Evolutionary conservation across 768 basidiomycete genomes (phyloP).

Genomic region (Boletellus emodensis): DNA sequence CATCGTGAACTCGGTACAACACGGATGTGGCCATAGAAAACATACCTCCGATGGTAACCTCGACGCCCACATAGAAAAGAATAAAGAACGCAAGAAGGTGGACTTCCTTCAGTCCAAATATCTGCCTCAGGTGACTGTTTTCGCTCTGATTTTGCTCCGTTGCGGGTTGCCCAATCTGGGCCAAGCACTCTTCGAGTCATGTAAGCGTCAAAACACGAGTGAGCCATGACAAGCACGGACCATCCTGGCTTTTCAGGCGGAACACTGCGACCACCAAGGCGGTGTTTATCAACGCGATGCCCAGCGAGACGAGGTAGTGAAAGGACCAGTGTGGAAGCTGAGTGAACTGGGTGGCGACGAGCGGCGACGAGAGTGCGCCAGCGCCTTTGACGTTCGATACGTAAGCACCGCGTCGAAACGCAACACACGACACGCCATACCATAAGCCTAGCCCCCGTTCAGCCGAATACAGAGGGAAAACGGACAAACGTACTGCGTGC

Average conservation of each 20-base stretch:
- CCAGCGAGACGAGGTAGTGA: conserved; percentile 70
- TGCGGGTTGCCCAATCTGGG: conserved; percentile 47
- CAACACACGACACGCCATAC: conserved; percentile 22
- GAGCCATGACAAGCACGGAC: conserved; percentile 33
- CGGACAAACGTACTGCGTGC: conserved; percentile 34
- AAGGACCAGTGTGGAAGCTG: conserved; percentile 66
- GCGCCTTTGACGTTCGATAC: conserved; percentile 39
- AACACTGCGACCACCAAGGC: conserved; percentile 54
- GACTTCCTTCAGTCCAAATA: conserved; percentile 49
- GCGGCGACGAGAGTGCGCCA: conserved; percentile 65
- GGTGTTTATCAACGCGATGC: conserved; percentile 57
- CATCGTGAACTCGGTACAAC: not conserved
- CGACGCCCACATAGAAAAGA: conserved; percentile 66
- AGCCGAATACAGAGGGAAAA: conserved; percentile 18
- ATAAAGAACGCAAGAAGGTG: conserved; percentile 62
- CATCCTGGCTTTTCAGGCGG: conserved; percentile 66
- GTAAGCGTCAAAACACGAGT: not conserved
- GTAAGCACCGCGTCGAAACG: conserved; percentile 5
- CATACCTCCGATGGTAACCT: conserved; percentile 47
- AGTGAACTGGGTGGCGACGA: conserved; percentile 80
- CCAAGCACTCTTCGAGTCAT: conserved; percentile 44
- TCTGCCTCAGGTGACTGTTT: conserved; percentile 43
- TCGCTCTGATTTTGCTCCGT: conserved; percentile 35
- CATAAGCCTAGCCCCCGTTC: conserved; percentile 23
- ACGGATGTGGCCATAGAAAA: not conserved